phyloP scores from a whole-genome alignment of 129 eudicot species.

The sunflower (Helianthus annuus) region HanXRQr2.0-SUNRISE NC_035444.2:53560501-53561000 shows the following conservation, averaged over 20 bases:
- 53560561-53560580: slow-evolving; percentile 33
- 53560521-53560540: slow-evolving; percentile 36
- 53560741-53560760: not conserved
- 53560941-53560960: slow-evolving; percentile 53
- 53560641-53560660: slow-evolving; percentile 30
- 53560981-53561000: slow-evolving; percentile 39
- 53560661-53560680: slow-evolving; percentile 39
- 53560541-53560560: slow-evolving; percentile 50
- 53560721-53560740: not conserved
- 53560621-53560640: slow-evolving; percentile 41
- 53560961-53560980: slow-evolving; percentile 49
- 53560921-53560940: slow-evolving; percentile 49
- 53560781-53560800: slow-evolving; percentile 19
- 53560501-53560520: not conserved
- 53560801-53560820: slow-evolving; percentile 49
- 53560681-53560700: slow-evolving; percentile 28
- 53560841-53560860: slow-evolving; percentile 31
- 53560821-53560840: slow-evolving; percentile 27
- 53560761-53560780: not conserved
- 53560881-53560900: slow-evolving; percentile 49
- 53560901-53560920: slow-evolving; percentile 41
- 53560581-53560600: slow-evolving; percentile 32
- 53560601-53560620: slow-evolving; percentile 34
- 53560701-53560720: not conserved
- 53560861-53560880: slow-evolving; percentile 55